Evolutionary conservation across 2,329 filamentous ascomycete species (phyloP).

Genomic region (Aspergillus neoniger): DNA sequence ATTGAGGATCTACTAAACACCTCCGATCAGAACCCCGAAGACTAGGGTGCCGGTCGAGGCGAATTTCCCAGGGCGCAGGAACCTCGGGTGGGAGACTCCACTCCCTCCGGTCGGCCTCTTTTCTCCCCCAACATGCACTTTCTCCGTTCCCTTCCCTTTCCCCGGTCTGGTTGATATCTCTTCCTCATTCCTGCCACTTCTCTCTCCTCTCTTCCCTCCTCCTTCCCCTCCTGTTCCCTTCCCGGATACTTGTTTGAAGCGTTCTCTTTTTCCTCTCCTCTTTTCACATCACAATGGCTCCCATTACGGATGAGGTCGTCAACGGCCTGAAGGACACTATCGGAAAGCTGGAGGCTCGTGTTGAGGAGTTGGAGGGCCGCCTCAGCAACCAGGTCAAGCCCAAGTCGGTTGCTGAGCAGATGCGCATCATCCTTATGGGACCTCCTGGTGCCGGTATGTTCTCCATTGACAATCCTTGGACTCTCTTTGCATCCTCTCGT

Average conservation of each 20-base stretch:
- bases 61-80: constrained; percentile 35
- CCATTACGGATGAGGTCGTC: constrained; percentile 77
- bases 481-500: background rate
- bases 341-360: constrained; percentile 78
- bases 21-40: no score
- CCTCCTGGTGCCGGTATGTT: constrained; percentile 87
- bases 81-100: constrained; percentile 26
- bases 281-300: constrained; percentile 68
- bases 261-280: constrained; percentile 5
- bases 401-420: constrained; percentile 60
- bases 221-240: constrained; percentile 17
- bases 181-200: constrained; percentile 20
- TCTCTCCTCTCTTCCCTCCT: constrained; percentile 17
- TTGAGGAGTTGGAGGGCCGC: constrained; percentile 79
- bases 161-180: constrained; percentile 26
- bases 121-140: constrained; percentile 24
- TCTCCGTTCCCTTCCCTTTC: constrained; percentile 30
- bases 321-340: constrained; percentile 83
- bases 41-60: constrained; percentile 2
- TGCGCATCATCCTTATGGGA: constrained; percentile 97
- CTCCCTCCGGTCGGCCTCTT: constrained; percentile 21
- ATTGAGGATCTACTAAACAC: background rate
- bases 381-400: constrained; percentile 55
- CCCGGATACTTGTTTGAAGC: constrained; percentile 20
- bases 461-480: background rate